Evolutionary conservation across 2,329 filamentous ascomycete species (phyloP), one percentile per base, ranked within the genome.

Genomic region (Penicillium palitans): DNA sequence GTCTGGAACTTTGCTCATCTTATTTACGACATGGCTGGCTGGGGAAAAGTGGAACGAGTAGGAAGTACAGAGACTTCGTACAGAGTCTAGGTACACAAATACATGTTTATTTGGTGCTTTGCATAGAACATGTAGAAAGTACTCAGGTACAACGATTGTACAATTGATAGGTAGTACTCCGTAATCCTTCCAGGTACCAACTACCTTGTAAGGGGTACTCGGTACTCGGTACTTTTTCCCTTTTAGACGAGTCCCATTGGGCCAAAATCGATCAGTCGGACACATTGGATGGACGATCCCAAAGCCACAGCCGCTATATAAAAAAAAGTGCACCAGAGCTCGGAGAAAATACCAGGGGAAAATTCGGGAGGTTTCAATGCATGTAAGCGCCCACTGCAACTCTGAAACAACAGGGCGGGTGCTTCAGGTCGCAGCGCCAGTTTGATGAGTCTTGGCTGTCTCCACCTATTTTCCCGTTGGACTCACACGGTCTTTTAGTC

Each of bases 381-480:
- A 61, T 50, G 64, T 72, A 72, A 70, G 70, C 71, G 71, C 71
- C 69, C 66, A 69, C 65, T 57, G 37, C 35, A 47, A 61, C 27
- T 63, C 64, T 72, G 71, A 74, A 74, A 74, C 71, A 63, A 66
- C 61, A 65, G 56, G 62, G 70, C 66, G 63, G 68, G 66, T 73
- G 70, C 70, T 72, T 74, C 69, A 73, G 66, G 63, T 70, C 62
- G 66, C 68, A 65, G 70, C 68, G 70, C 68, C 69, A 72, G 71
- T 72, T 74, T 73, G 64, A 72, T 66, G 61, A 54, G 29, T 15
- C 63, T 68, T 66, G 66, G 67, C 63, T 63, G 60, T 44, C 25
- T 55, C 58, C 57, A 64, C 61, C 45, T 40, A 19, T 37, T 33
- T 50, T 56, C 41, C 55, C 51, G 54, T 58, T 58, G 58, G 52